Base-by-base conservation (phyloP, 1,284 basidiomycete species). In the Gymnopus androsaceus region DNA sequence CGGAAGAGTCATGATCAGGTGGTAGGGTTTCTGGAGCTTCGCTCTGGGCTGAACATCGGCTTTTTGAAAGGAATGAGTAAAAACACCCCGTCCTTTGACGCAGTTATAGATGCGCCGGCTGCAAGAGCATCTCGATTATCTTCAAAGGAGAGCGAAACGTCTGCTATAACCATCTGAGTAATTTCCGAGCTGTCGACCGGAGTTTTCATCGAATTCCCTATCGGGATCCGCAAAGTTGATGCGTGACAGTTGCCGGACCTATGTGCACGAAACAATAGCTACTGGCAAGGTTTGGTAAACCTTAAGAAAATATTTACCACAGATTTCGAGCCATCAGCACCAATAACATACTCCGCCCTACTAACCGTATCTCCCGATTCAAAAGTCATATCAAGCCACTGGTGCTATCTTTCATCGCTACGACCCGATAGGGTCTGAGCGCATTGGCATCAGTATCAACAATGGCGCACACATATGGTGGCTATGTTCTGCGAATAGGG, bases 261-360 rank as follows among this genome's bases (percentile, higher is more conserved):
- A 42, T n/a, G 17, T 15, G 23, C 17, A 8, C n/a, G n/a, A n/a
- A 8, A 12, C 4, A n/a, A 1, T 4, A n/a, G n/a, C n/a, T n/a
- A 15, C 5, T 33, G n/a, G 7, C 7, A 40, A 23, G 38, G 69
- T 21, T 37, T 15, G n/a, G n/a, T n/a, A n/a, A n/a, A n/a, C n/a
- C n/a, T n/a, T n/a, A n/a, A n/a, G 19, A 28, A 3, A 12, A 23
- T 0, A 60, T 80, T 60, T 61, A 81, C 84, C n/a, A 69, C 66
- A 2, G 84, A 85, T 50, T 67, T 72, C 15, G 78, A 69, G 15
- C 84, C 83, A 64, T 85, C 82, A 9, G 83, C 82, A 37, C 79
- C 82, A 31, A 85, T 62, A 1, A 84, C 75, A 60, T 81, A 82
- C 27, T 33, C 84, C 66, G 12, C 71, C 65, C 51, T 73, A n/a